These are phyloP conservation scores for Creolimax fragrantissima DNA, from an alignment of 78 protist species.

Conservation along the genomic window DNA sequence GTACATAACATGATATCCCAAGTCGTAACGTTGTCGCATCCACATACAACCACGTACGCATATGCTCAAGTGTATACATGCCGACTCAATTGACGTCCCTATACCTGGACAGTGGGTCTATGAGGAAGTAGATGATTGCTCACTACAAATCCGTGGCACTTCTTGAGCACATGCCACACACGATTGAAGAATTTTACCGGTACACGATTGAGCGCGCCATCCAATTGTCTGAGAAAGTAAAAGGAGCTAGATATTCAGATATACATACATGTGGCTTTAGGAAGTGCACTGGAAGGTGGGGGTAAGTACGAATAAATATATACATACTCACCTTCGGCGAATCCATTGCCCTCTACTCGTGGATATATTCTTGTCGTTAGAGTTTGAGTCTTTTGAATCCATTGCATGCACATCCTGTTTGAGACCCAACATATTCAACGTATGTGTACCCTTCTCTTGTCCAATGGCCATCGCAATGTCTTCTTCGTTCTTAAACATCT, in stretches of 20 bases:
- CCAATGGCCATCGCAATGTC: background rate
- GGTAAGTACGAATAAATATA: background rate
- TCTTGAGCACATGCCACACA: constrained; percentile 33
- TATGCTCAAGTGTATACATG: too few species aligned
- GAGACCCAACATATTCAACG: background rate
- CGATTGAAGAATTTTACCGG: constrained; percentile 24
- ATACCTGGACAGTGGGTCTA: constrained; percentile 37
- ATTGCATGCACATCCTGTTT: background rate
- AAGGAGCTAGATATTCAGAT: too few species aligned
- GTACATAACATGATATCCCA: too few species aligned
- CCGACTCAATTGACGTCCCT: too few species aligned
- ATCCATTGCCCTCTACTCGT: constrained; percentile 22
- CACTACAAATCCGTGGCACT: constrained; percentile 13
- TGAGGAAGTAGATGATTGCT: constrained; percentile 17
- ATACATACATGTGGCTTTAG: too few species aligned
- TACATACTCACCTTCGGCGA: background rate
- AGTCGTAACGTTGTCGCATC: too few species aligned
- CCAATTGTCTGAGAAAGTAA: constrained; percentile 5
- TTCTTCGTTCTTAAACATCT: background rate
- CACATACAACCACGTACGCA: too few species aligned
- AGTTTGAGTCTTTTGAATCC: background rate
- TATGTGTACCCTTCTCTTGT: background rate
- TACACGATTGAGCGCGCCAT: constrained; percentile 37
- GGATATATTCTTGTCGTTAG: background rate
- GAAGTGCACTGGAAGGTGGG: too few species aligned